These are phyloP conservation scores for Raphanus hybrid DNA, from an alignment of 441 rosid genomes.

Conservation along the genomic window DNA sequence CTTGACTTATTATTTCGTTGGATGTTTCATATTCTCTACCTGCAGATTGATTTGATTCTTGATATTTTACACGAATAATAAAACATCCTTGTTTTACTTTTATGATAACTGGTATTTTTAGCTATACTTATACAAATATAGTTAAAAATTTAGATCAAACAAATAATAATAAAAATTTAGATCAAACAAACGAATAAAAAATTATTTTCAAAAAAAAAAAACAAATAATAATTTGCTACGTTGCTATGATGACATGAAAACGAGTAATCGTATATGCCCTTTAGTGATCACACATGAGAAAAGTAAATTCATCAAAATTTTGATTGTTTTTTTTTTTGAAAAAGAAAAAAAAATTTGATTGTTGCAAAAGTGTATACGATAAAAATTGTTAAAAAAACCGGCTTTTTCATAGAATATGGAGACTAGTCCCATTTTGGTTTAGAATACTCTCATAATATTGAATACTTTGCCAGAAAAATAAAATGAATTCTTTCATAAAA, in stretches of 20 bases:
- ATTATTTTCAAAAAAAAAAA: not conserved
- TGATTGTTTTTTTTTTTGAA: not conserved
- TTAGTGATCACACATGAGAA: not conserved
- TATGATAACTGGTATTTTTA: not conserved
- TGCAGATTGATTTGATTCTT: slow-evolving; percentile 37
- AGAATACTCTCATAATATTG: not conserved
- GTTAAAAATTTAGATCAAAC: not conserved
- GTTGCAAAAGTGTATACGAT: not conserved
- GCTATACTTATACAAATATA: not conserved
- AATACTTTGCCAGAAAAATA: too few species aligned
- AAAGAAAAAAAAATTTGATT: not conserved
- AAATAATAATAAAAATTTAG: not conserved
- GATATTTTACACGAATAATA: not conserved
- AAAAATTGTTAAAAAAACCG: not conserved
- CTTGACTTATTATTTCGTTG: slow-evolving; percentile 37
- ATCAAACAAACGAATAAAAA: not conserved
- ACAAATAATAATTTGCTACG: not conserved
- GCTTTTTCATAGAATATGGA: not conserved
- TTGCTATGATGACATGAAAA: too few species aligned
- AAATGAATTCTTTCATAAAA: too few species aligned
- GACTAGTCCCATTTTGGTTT: not conserved
- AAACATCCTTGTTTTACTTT: not conserved
- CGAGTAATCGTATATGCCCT: not conserved
- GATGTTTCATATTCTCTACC: slow-evolving; percentile 33
- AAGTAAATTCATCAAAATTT: not conserved